Percentiles rank a stretch among this genome's conserved stretches.
These are phyloP conservation scores for Pseudocercospora fuligena DNA, from an alignment of 2,329 filamentous ascomycete genomes.

Conservation along the genomic window DNA sequence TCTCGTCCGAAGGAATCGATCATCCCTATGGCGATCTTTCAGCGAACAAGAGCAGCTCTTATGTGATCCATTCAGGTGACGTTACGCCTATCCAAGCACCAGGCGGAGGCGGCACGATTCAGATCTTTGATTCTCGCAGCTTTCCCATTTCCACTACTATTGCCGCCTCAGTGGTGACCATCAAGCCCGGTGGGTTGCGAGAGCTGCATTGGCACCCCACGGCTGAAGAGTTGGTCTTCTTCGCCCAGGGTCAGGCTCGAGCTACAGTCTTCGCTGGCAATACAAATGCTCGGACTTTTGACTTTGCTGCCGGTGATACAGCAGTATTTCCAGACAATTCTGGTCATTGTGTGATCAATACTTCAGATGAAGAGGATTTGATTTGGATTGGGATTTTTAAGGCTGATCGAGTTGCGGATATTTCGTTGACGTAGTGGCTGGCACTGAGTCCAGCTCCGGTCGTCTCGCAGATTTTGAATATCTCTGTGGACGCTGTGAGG, in stretches of 20 bases:
- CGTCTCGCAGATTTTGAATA: conserved; percentile 44
- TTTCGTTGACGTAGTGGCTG: conserved; percentile 71
- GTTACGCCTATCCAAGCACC: conserved; percentile 46
- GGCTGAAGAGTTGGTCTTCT: conserved; percentile 69
- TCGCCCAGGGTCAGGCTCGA: conserved; percentile 64
- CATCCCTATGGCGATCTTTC: conserved; percentile 54
- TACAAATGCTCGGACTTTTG: conserved; percentile 66
- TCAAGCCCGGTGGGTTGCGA: conserved; percentile 66
- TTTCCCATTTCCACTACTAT: conserved; percentile 70
- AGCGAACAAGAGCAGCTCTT: conserved; percentile 61
- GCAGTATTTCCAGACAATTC: conserved; percentile 49
- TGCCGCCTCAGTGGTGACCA: conserved; percentile 66
- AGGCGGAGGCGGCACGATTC: conserved; percentile 63
- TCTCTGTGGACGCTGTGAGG: conserved; percentile 17
- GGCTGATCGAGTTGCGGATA: conserved; percentile 68
- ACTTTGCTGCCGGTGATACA: conserved; percentile 66
- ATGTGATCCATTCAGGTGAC: conserved; percentile 46
- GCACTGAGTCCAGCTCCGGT: conserved; percentile 68
- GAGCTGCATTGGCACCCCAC: conserved; percentile 72
- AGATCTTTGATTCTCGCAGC: conserved; percentile 66
- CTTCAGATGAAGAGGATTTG: conserved; percentile 65
- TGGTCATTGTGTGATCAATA: conserved; percentile 73
- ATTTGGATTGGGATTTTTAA: conserved; percentile 74
- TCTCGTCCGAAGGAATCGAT: conserved; percentile 55
- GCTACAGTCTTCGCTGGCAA: conserved; percentile 68